Evolutionary conservation across 306 rosid genomes (phyloP).

Genomic region (Inga leiocalycina): DNA sequence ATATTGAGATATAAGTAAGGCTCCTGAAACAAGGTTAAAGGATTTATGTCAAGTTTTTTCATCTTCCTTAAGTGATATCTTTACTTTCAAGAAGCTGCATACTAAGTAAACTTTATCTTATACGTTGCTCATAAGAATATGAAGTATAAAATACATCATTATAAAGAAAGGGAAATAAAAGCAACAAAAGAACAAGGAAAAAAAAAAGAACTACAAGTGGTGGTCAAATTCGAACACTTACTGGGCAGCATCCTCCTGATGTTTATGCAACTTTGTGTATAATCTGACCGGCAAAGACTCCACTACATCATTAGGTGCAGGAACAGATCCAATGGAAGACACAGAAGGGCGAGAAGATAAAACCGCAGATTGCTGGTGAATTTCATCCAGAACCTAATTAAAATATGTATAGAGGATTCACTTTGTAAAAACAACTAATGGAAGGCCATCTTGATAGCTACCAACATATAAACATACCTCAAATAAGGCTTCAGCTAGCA

Average conservation of each 20-base stretch:
- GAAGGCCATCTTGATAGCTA: conserved; percentile 33
- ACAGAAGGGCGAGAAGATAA: conserved; percentile 89
- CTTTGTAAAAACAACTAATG: conserved; percentile 44
- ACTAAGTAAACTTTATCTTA: background rate
- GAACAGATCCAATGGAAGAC: conserved; percentile 93
- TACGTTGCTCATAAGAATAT: conserved; percentile 13
- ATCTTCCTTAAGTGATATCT: background rate
- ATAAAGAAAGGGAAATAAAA: conserved; percentile 4
- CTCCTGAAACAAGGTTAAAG: background rate
- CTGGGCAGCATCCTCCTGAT: conserved; percentile 92
- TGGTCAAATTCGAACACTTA: conserved; percentile 46
- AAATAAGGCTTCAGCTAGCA: conserved; percentile 97
- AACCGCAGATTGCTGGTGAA: conserved; percentile 99
- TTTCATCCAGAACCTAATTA: conserved; percentile 99
- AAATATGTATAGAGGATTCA: conserved; percentile 62
- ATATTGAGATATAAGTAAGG: background rate
- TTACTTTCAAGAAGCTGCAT: background rate
- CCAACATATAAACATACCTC: conserved; percentile 65
- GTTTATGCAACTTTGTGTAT: conserved; percentile 65
- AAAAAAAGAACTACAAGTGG: background rate
- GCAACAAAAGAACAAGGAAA: background rate
- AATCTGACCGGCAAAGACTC: conserved; percentile 92
- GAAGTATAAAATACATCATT: background rate
- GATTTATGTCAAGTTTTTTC: background rate
- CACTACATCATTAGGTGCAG: conserved; percentile 92